Evolutionary conservation across 2,329 filamentous ascomycete species (phyloP), one percentile per base, ranked within the genome.

Genomic region (Claviceps cyperi): DNA sequence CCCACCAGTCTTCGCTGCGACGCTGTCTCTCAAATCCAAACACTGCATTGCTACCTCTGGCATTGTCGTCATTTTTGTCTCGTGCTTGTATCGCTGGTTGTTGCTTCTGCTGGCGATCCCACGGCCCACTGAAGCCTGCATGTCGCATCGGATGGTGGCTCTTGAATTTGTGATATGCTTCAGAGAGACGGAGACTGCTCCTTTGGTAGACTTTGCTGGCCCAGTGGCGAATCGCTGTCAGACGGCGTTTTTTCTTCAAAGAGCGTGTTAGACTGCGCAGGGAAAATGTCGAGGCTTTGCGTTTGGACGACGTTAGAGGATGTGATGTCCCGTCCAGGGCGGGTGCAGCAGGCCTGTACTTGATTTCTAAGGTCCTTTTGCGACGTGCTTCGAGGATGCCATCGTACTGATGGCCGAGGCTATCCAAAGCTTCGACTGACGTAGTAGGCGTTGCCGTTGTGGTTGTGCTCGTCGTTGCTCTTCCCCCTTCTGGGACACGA

Each of bases 1-100:
- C 59, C 66, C 66, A 68, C 64, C 66, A 67, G 15, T 62, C 59
- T 36, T 62, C 54, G 35, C 59, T 54, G 13, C 57, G 54, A 4
- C 53, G 52, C 37, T 51, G 54, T 38, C 54, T 52, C 17, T 64
- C 58, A 24, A 60, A 46, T 3, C 56, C 55, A 50, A 63, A 64
- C 1, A 54, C 35, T 35, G 54, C 55, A 47, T 55, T 57, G 5
- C 54, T 57, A 40, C 54, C 57, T 28, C 59, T 55, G 7, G 56
- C n/a, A 22, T 60, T 62, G n/a, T 52, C 54, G 48, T 58, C 37
- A 56, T 48, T 49, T 61, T 58, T 3, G 52, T 54, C 49, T 8
- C 32, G 5, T n/a, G 21, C 32, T 5, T 7, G 14, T 19, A 13
- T 19, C 11, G 15, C n/a, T 39, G n/a, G 15, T 19, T 17, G 38